These are phyloP conservation scores for Carex sylvatica DNA, from an alignment of 202 grass and related monocot species.

Conservation along the genomic window DNA sequence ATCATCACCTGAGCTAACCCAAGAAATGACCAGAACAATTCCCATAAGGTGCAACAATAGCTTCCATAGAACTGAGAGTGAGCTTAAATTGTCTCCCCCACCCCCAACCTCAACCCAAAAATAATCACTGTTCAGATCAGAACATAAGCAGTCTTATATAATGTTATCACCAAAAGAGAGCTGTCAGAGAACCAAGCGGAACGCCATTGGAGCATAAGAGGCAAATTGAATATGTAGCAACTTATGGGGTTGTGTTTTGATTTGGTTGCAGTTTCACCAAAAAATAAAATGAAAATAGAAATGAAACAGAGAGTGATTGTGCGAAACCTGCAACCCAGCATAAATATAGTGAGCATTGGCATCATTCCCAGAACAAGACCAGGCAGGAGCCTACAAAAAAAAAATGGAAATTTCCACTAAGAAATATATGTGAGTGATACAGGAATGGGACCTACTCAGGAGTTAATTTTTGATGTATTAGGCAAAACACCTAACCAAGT, in stretches of 20 bases:
- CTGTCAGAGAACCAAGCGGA: background rate
- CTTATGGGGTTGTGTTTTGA: background rate
- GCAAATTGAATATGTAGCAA: background rate
- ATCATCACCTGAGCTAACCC: background rate
- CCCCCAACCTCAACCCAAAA: background rate
- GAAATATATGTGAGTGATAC: background rate
- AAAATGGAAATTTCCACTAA: background rate
- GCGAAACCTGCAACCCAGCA: conserved; percentile 80
- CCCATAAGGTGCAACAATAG: background rate
- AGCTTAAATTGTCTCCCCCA: background rate
- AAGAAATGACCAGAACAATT: background rate
- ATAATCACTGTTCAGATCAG: background rate
- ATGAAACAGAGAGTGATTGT: background rate
- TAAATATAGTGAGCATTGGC: conserved; percentile 50
- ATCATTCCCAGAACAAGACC: conserved; percentile 73
- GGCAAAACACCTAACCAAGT: background rate
- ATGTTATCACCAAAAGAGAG: background rate
- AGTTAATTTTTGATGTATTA: background rate
- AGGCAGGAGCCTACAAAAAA: conserved; percentile 65
- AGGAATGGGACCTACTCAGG: background rate
- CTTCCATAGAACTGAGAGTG: background rate
- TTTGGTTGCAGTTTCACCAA: background rate
- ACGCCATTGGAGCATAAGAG: background rate
- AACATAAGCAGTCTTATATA: background rate
- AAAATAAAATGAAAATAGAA: conserved; percentile 26